Evolutionary conservation across 164 flowering plant genomes (phyloP).

Genomic region (Stephania yunnanensis): DNA sequence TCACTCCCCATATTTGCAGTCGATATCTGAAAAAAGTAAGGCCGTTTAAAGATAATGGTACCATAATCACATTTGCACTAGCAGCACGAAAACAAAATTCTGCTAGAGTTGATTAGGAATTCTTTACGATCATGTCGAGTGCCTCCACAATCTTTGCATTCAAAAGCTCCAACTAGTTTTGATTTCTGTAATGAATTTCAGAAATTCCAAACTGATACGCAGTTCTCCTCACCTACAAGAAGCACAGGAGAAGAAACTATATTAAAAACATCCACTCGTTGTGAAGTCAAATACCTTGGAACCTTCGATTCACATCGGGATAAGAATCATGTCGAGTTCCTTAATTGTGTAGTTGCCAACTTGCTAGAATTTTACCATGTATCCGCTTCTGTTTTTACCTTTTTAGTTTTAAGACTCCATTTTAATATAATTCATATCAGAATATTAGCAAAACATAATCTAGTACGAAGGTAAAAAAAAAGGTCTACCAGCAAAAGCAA

Average conservation of each 20-base stretch:
- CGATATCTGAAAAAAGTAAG: background rate
- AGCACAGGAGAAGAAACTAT: conserved; percentile 1
- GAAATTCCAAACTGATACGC: conserved; percentile 83
- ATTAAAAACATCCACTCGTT: background rate
- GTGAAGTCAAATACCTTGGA: background rate
- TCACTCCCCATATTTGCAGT: background rate
- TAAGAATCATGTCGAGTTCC: background rate
- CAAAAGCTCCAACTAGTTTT: conserved; percentile 16
- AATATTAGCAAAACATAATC: background rate
- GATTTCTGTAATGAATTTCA: conserved; percentile 15
- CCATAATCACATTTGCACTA: background rate
- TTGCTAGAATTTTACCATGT: too few relatives aligned
- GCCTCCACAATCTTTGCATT: conserved; percentile 13
- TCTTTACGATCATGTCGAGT: conserved; percentile 16
- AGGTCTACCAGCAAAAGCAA: background rate
- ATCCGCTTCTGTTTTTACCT: too few relatives aligned
- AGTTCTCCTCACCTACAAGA: conserved; percentile 61
- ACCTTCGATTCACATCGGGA: background rate
- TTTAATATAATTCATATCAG: background rate
- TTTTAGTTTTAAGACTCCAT: background rate
- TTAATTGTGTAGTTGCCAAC: too few relatives aligned
- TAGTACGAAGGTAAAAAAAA: background rate
- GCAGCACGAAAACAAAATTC: background rate
- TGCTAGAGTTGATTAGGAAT: background rate
- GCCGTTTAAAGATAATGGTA: background rate